phyloP scores from a whole-genome alignment of 306 rosid genomes.

The Comarum palustre region DNA sequence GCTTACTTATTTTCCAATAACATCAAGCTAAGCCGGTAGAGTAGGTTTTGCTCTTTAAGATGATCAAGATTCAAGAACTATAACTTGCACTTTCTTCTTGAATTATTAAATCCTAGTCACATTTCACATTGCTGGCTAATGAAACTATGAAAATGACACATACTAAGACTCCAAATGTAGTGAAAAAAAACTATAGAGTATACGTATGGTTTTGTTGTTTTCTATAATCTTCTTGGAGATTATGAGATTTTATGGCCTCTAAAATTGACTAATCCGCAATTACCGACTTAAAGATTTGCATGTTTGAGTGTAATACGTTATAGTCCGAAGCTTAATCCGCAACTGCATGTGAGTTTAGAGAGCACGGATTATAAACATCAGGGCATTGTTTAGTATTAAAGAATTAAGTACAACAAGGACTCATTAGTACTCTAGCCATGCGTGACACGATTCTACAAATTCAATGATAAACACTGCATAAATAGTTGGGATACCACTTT shows the following conservation, averaged over 20 bases:
- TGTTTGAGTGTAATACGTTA: background rate
- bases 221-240: background rate
- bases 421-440: slow-evolving; percentile 9
- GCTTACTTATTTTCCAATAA: slow-evolving; percentile 8
- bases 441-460: slow-evolving; percentile 4
- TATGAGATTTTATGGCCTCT: slow-evolving; percentile 1
- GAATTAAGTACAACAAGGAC: slow-evolving; percentile 10
- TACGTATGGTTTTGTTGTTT: background rate
- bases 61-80: slow-evolving; percentile 19
- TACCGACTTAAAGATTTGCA: background rate
- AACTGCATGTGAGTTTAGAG: slow-evolving; percentile 8
- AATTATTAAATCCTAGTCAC: slow-evolving; percentile 22
- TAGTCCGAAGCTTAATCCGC: background rate
- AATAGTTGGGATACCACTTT: background rate
- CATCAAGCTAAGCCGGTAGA: slow-evolving; percentile 27
- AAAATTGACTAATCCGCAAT: slow-evolving; percentile 2
- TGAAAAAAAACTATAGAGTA: background rate
- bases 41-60: slow-evolving; percentile 27
- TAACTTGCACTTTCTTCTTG: slow-evolving; percentile 5
- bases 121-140: slow-evolving; percentile 23
- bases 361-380: background rate
- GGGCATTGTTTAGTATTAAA: background rate
- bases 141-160: slow-evolving; percentile 11
- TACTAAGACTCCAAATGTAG: background rate
- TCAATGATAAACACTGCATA: background rate